A percentile compares a stretch with the other conserved stretches of the same genome.
phyloP scores from a whole-genome alignment of 108 stramenopile genomes.

The Nannochloropsis salina region DNA sequence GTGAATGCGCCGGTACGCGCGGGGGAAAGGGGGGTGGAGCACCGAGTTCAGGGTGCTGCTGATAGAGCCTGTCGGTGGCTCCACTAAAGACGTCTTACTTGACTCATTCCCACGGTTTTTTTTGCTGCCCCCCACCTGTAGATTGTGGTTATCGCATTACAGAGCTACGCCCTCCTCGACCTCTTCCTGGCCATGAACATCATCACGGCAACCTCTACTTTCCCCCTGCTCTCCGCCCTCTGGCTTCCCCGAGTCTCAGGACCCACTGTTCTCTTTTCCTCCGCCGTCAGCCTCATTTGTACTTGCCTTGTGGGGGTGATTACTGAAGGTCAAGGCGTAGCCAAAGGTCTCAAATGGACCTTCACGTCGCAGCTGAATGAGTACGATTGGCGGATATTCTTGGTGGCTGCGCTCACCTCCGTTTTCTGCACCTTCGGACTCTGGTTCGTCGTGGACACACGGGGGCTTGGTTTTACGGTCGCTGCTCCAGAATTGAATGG shows the following conservation, averaged over 20 bases:
- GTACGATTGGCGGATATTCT: constrained; percentile 7
- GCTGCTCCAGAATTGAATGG: neutral
- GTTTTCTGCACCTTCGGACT: neutral
- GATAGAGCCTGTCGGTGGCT: no score
- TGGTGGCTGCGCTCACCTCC: constrained; percentile 12
- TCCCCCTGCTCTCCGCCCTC: constrained; percentile 1
- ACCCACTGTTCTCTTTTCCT: neutral
- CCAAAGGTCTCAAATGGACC: neutral
- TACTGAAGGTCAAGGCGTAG: neutral
- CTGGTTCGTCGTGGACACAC: neutral
- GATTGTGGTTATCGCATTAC: neutral
- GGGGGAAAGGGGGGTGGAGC: no score
- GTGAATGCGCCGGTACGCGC: neutral
- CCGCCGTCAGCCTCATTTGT: neutral
- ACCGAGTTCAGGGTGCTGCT: no score
- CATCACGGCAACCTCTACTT: neutral
- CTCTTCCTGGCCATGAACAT: constrained; percentile 5
- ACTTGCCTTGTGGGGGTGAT: neutral
- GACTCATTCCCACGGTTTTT: neutral
- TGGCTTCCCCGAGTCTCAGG: constrained; percentile 6
- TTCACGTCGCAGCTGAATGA: neutral
- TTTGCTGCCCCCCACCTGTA: neutral
- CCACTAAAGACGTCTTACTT: neutral
- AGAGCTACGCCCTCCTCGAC: neutral
- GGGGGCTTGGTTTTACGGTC: neutral